phyloP scores from a whole-genome alignment of 2,329 filamentous ascomycete species.

The Claviceps sp. region DNA sequence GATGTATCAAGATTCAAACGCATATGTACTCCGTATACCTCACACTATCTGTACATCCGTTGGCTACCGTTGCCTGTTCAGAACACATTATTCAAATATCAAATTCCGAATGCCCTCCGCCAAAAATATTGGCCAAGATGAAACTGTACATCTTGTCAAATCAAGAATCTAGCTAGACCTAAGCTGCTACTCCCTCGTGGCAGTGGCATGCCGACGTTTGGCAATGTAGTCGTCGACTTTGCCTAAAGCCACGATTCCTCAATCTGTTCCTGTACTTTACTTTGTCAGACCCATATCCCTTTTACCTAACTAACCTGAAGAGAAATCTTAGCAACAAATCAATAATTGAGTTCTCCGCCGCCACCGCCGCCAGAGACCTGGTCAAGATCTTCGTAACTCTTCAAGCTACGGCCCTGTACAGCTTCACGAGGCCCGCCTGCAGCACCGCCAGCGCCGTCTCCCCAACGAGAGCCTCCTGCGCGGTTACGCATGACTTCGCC shows the following conservation, averaged over 20 bases:
- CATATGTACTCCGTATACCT: not conserved
- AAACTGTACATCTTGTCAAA: not conserved
- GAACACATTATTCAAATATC: not conserved
- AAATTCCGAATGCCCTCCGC: not conserved
- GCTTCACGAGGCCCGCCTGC: slow-evolving; percentile 80
- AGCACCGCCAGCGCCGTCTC: slow-evolving; percentile 62
- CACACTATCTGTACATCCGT: not conserved
- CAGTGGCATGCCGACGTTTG: not conserved
- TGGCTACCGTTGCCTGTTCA: not conserved
- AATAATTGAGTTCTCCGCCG: slow-evolving; percentile 85
- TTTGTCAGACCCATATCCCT: not conserved
- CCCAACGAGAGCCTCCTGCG: slow-evolving; percentile 46
- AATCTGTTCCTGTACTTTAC: not conserved
- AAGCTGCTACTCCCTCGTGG: not conserved
- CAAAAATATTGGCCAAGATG: not conserved
- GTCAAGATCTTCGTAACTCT: slow-evolving; percentile 96
- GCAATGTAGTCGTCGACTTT: not conserved
- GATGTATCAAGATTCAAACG: too few relatives aligned
- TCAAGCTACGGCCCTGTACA: slow-evolving; percentile 80
- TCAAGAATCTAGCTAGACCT: not conserved
- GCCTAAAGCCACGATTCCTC: not conserved
- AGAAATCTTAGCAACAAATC: not conserved
- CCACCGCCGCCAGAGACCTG: slow-evolving; percentile 60
- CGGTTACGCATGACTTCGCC: slow-evolving; percentile 40
- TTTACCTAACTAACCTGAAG: slow-evolving; percentile 17